Evolutionary conservation across 371 early-diverging fungal genomes (phyloP), one percentile per base, ranked within the genome.

Genomic region (Conidiobolus incongruus): DNA sequence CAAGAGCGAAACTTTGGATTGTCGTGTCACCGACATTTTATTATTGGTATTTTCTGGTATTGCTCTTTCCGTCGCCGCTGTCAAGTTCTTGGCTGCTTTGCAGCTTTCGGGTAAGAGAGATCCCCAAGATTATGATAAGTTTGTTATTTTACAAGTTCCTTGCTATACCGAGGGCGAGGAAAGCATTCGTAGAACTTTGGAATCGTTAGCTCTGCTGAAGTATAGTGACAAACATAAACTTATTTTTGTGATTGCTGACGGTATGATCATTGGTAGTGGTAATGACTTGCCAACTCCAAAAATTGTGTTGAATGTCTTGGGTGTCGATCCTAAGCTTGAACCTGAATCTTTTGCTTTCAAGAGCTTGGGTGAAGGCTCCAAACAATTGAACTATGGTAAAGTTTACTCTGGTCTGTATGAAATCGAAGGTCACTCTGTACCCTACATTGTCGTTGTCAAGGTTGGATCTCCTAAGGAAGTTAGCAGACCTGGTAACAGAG

Each of bases 211-310:
- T 7, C 59, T 66, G 4, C 72, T 87, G 50, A 68, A 75, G 29
- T 97, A 94, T 52, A 86, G 83, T 45, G 91, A 93, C 63, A 79
- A 86, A 48, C 74, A 89, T 40, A 94, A 91, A 56, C 61, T 98
- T 38, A 65, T 97, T 13, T 79, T 85, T 52, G 79, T 94, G 19
- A 68, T 85, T 58, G 77, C 78, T 37, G 86, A 86, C 47, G 83
- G 82, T 41, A 82, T 77, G 78, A 83, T 90, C 56, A 81, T 80
- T 67, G 95, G 82, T 38, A 68, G 79, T 37, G 98, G 93, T 46
- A 94, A 96, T 58, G 93, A 91, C 45, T 68, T 77, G 21, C 84
- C 92, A 5, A 99, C 99, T 0, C 94, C 97, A 16, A 82, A 90
- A 44, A 89, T 97, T 47, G 84, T 94, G 15, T 61, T 92, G 40